phyloP scores from a whole-genome alignment of 495 filamentous ascomycete genomes.

The Neurospora sp. region DNA sequence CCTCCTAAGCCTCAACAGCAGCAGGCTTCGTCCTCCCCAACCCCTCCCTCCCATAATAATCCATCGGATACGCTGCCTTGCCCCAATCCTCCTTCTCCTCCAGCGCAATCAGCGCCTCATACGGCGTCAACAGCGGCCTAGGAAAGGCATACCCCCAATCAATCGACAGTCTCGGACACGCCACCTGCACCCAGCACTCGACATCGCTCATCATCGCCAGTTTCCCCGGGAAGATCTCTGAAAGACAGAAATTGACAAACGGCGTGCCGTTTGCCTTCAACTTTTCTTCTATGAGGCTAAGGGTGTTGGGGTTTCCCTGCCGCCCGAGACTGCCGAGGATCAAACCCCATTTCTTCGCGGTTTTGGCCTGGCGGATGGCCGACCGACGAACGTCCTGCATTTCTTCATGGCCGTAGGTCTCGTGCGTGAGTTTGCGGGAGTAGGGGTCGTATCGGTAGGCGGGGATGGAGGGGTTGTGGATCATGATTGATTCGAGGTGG shows the following conservation, averaged over 20 bases:
- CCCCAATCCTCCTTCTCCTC: conserved; percentile 70
- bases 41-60: conserved; percentile 91
- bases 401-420: conserved; percentile 80
- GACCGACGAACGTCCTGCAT: conserved; percentile 72
- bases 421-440: conserved; percentile 77
- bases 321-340: conserved; percentile 87
- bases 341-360: conserved; percentile 81
- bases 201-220: conserved; percentile 85
- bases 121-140: conserved; percentile 79
- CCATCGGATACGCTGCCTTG: conserved; percentile 85
- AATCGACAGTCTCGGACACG: conserved; percentile 88
- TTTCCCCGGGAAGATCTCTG: conserved; percentile 94
- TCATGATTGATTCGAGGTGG: conserved; percentile 97
- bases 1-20: background rate
- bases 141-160: conserved; percentile 98
- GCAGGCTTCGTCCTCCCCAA: conserved; percentile 63
- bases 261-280: conserved; percentile 45
- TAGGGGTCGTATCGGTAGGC: conserved; percentile 98
- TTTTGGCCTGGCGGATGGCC: conserved; percentile 64
- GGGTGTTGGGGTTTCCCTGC: conserved; percentile 83
- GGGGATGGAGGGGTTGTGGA: conserved; percentile 82
- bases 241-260: conserved; percentile 72
- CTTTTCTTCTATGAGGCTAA: no score
- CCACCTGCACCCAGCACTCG: conserved; percentile 96
- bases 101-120: conserved; percentile 85